A percentile compares a stretch with the other conserved stretches of the same genome.
Evolutionary conservation across 352 stramenopile species (phyloP).

Genomic region (Detonula confervacea): DNA sequence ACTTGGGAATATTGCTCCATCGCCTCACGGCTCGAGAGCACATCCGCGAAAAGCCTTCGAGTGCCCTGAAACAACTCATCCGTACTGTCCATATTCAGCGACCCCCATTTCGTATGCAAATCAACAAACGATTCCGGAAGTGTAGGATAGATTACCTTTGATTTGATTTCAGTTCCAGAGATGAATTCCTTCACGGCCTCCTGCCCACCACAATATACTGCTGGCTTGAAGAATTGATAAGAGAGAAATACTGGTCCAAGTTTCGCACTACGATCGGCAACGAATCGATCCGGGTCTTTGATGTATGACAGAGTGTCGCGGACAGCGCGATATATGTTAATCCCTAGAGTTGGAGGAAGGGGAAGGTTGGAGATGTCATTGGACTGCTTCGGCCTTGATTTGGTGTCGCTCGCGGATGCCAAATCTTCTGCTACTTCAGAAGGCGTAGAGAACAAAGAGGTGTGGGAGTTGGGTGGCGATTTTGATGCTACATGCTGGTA

Average conservation of each 20-base stretch:
- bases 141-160: constrained; percentile 20
- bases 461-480: too few relatives aligned
- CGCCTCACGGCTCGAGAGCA: constrained; percentile 19
- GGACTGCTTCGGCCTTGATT: too few relatives aligned
- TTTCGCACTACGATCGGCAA: constrained; percentile 9
- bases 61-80: constrained; percentile 24
- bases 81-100: constrained; percentile 36
- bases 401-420: too few relatives aligned
- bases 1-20: constrained; percentile 17
- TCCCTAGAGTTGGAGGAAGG: constrained; percentile 13
- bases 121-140: constrained; percentile 17
- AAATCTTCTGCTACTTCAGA: too few relatives aligned
- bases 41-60: constrained; percentile 21
- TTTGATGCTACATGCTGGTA: too few relatives aligned
- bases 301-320: constrained; percentile 18
- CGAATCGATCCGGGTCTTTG: constrained; percentile 15
- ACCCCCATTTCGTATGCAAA: constrained; percentile 35
- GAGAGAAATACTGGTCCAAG: constrained; percentile 31
- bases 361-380: constrained; percentile 12
- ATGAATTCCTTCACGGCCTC: constrained; percentile 40
- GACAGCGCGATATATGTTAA: constrained; percentile 18
- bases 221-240: constrained; percentile 38
- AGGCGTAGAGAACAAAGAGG: too few relatives aligned
- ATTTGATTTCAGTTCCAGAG: constrained; percentile 18
- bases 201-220: constrained; percentile 26